A percentile compares a stretch with the other conserved stretches of the same genome.
These are phyloP conservation scores for Quercus mongolica DNA, from an alignment of 306 rosid genomes.

Conservation along the genomic window DNA sequence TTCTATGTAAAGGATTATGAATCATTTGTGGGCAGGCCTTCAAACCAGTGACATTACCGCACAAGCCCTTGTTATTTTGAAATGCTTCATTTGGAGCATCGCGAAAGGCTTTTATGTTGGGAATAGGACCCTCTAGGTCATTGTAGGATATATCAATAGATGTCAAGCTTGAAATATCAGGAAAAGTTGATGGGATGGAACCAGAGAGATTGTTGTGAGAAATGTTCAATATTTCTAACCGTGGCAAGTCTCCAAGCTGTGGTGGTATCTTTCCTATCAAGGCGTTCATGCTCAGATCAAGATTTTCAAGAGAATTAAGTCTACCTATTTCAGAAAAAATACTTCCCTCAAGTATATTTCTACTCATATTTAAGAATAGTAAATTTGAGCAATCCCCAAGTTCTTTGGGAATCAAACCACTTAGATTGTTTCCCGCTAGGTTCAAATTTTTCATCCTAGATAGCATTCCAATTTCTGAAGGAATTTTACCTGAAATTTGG, in stretches of 20 bases:
- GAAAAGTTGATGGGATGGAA: no score
- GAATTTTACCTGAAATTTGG: background rate
- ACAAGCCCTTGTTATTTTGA: background rate
- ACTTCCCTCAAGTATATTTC: background rate
- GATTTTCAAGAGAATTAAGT: slow-evolving; percentile 16
- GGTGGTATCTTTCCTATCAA: slow-evolving; percentile 30
- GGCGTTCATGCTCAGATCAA: slow-evolving; percentile 43
- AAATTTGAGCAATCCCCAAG: background rate
- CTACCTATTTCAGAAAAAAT: background rate
- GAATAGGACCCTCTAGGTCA: background rate
- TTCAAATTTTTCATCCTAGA: background rate
- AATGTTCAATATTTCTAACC: slow-evolving; percentile 34
- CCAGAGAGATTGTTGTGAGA: slow-evolving; percentile 26
- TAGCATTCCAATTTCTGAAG: background rate
- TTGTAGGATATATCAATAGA: no score
- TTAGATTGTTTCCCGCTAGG: background rate
- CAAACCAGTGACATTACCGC: background rate
- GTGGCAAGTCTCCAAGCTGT: slow-evolving; percentile 19
- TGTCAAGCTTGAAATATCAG: no score
- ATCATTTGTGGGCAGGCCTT: background rate
- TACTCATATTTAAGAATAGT: background rate
- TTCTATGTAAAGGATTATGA: background rate
- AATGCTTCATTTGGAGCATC: background rate
- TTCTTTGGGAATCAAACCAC: background rate
- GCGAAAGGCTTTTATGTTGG: background rate